Evolutionary conservation across 306 rosid species (phyloP), one percentile per base, ranked within the genome.

Genomic region (Glycine latifolia): DNA sequence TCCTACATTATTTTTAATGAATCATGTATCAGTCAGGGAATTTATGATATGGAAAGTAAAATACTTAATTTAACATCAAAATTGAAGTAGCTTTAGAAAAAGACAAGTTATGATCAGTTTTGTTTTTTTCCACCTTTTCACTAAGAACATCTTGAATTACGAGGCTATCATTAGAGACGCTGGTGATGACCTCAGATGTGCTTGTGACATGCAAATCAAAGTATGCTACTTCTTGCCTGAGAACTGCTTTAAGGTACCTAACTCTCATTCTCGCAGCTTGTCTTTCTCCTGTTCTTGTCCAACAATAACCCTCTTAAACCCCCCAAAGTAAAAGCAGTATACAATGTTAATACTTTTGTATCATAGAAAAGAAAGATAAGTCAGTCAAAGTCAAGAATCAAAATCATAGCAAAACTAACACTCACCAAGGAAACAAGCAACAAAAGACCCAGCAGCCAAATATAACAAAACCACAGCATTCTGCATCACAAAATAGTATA

Each of bases 221-320:
- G 86, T 93, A 95, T 11, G 92, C 97, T 1, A 95, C 98, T 11
- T 95, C 99, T 86, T 95, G 99, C 56, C 99, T 85, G 0, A 95
- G 86, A 61, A 95, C 89, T 62, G 98, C 99, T 72, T 89, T 93
- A 81, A 95, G 84, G 48, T 93, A 95, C 41, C 91, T 89, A 0
- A 84, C 94, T 88, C 99, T 91, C 97, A 95, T 91, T 84, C 90
- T 90, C 26, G 99, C 88, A 4, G 98, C 91, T 85, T 95, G 99
- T 74, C 98, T 85, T 79, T 91, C 98, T 0, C 97, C 97, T 4
- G 99, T 95, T 90, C 99, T 90, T 66, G 99, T 93, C 99, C 99
- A 95, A 52, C 97, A 93, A 81, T 90, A 95, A 3, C 99, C 99
- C 91, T 93, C 97, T 95, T 44, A 48, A 44, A 60, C 49, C 68